Base-by-base conservation (phyloP, 208 protist genomes). In the Strigomonas culicis region DNA sequence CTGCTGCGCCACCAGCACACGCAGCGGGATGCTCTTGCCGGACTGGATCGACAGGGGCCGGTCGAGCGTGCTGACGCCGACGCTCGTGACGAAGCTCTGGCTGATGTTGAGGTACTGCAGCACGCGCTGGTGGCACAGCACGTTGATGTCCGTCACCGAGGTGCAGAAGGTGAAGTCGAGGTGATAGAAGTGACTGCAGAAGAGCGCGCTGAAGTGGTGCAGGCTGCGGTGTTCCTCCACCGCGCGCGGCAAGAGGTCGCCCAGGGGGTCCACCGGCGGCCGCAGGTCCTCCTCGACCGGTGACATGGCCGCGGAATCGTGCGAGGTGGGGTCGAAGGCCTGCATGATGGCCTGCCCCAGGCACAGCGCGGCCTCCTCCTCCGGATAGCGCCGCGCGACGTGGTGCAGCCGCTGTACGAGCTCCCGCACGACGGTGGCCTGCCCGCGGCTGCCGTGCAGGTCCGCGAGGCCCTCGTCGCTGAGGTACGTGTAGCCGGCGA, bases 141-240 rank as follows among this genome's bases (percentile, higher is more conserved):
- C 55, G 41, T 74, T 72, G 22, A 88, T 61, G 44, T 68, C 76
- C 11, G 58, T 70, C 34, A 88, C 59, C 21, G 22, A 43, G 31
- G 74, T 61, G 63, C 76, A 84, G 63, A 66, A 88, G 58, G 81
- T 79, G 56, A 88, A 66, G 58, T 88, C 81, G 39, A 88, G 63
- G 19, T 84, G 77, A 32, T 88, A 84, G 41, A 88, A 59, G 56
- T 83, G 80, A 3, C 49, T 66, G 44, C 74, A 34, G 65, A 80
- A 80, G 2, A 41, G 44, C 32, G 32, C 32, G 10, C 10, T 39
- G 32, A 25, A 17, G 15, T 15, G 31, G 15, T 19, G 21, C 1
- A 19, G 53, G 39, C 10, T 41, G 19, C 13, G 59, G n/a, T n/a
- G n/a, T n/a, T n/a, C n/a, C n/a, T n/a, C n/a, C n/a, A n/a, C n/a